Evolutionary conservation across 352 stramenopile genomes (phyloP).

Genomic region (Pythium vanterpoolii): DNA sequence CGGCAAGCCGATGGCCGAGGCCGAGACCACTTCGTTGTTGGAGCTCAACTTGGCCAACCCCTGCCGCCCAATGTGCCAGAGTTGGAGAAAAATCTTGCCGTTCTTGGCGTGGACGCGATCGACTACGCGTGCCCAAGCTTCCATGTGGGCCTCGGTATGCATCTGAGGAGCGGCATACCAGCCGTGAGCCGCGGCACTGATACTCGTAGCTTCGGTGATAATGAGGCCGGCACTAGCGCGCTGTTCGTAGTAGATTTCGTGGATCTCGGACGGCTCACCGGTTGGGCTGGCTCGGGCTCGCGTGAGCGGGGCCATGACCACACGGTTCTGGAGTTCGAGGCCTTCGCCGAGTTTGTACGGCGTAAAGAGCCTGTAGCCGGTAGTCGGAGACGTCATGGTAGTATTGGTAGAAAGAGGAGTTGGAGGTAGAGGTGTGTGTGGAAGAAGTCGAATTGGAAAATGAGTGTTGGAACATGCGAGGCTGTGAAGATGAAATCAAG

Average conservation of each 20-base stretch:
- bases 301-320: slow-evolving; percentile 46
- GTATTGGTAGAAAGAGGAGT: not conserved
- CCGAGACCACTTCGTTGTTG: slow-evolving; percentile 29
- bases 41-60: slow-evolving; percentile 32
- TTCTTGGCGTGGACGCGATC: slow-evolving; percentile 61
- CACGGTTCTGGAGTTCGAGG: slow-evolving; percentile 29
- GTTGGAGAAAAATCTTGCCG: slow-evolving; percentile 61
- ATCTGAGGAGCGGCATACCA: slow-evolving; percentile 33
- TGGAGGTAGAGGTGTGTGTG: not conserved
- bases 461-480: not conserved
- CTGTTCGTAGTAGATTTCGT: slow-evolving; percentile 38
- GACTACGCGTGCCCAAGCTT: slow-evolving; percentile 36
- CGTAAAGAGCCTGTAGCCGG: not conserved
- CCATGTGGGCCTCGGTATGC: slow-evolving; percentile 31
- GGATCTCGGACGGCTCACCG: slow-evolving; percentile 10
- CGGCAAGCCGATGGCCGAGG: slow-evolving; percentile 16
- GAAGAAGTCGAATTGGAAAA: no score
- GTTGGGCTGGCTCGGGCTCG: slow-evolving; percentile 11
- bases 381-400: not conserved
- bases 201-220: slow-evolving; percentile 38
- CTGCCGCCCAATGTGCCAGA: slow-evolving; percentile 68
- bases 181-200: slow-evolving; percentile 19
- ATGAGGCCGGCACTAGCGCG: slow-evolving; percentile 35
- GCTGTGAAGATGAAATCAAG: not conserved
- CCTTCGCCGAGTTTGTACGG: not conserved